A percentile compares a stretch with the other conserved stretches of the same genome.
Evolutionary conservation across 2,329 filamentous ascomycete genomes (phyloP).

Genomic region (Fusarium heterosporum): DNA sequence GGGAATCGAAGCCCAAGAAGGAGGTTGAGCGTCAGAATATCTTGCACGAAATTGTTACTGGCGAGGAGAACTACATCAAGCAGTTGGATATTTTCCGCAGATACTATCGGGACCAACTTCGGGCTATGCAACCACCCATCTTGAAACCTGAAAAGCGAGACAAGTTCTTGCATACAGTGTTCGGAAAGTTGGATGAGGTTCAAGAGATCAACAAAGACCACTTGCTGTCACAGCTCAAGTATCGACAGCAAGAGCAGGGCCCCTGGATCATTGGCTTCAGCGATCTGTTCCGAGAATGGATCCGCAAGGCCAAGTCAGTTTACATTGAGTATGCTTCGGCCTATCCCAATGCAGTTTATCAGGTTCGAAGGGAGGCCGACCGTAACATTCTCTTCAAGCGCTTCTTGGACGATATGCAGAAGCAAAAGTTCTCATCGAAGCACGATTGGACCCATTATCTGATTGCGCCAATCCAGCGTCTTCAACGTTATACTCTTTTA

Average conservation of each 20-base stretch:
- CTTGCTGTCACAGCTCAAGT: slow-evolving; percentile 92
- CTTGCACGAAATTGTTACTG: slow-evolving; percentile 93
- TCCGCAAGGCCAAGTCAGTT: slow-evolving; percentile 87
- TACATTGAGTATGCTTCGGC: slow-evolving; percentile 93
- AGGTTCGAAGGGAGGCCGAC: slow-evolving; percentile 85
- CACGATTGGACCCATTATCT: slow-evolving; percentile 95
- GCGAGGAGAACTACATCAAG: slow-evolving; percentile 90
- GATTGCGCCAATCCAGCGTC: slow-evolving; percentile 90
- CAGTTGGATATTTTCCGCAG: slow-evolving; percentile 87
- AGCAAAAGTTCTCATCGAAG: slow-evolving; percentile 82
- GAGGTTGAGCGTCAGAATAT: slow-evolving; percentile 94
- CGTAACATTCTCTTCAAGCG: slow-evolving; percentile 87
- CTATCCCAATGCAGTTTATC: slow-evolving; percentile 85
- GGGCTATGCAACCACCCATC: slow-evolving; percentile 79
- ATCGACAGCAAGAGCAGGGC: slow-evolving; percentile 95
- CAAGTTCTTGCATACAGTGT: slow-evolving; percentile 85
- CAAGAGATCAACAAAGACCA: slow-evolving; percentile 93
- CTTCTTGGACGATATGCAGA: slow-evolving; percentile 84
- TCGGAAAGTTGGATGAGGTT: slow-evolving; percentile 89
- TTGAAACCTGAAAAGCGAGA: slow-evolving; percentile 81
- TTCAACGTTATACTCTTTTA: slow-evolving; percentile 90
- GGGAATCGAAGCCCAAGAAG: slow-evolving; percentile 80
- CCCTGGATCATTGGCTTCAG: slow-evolving; percentile 95
- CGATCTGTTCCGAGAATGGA: slow-evolving; percentile 98
- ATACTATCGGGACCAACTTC: slow-evolving; percentile 86